phyloP scores from a whole-genome alignment of 192 early-diverging fungal species.

The Coemansia sp. region DNA sequence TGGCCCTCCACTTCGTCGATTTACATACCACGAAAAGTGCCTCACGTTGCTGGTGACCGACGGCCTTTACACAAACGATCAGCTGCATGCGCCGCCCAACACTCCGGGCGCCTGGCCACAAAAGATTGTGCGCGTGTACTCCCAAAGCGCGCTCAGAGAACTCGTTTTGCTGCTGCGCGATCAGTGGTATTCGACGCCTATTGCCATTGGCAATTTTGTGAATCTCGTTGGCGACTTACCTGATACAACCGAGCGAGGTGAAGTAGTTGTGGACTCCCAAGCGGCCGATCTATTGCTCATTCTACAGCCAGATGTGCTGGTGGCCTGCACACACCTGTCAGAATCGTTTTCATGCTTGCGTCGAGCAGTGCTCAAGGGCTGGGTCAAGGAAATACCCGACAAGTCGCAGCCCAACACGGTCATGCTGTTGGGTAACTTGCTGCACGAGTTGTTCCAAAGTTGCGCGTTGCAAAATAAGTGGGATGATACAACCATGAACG shows the following conservation, averaged over 20 bases:
- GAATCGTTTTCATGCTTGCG: slow-evolving; percentile 78
- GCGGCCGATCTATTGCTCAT: slow-evolving; percentile 55
- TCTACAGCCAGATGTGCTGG: slow-evolving; percentile 78
- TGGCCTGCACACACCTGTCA: slow-evolving; percentile 73
- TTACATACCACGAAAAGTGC: slow-evolving; percentile 31
- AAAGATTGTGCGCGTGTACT: slow-evolving; percentile 44
- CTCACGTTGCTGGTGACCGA: slow-evolving; percentile 39
- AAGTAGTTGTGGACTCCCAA: slow-evolving; percentile 59
- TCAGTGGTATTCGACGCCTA: slow-evolving; percentile 64
- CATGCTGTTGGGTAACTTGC: slow-evolving; percentile 75
- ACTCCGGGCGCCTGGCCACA: slow-evolving; percentile 16
- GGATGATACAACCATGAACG: slow-evolving; percentile 50
- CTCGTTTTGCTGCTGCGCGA: slow-evolving; percentile 59
- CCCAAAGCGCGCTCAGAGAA: slow-evolving; percentile 37
- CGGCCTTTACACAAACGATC: slow-evolving; percentile 19
- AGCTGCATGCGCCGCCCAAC: slow-evolving; percentile 4
- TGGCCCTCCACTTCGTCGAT: slow-evolving; percentile 3
- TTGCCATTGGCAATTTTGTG: slow-evolving; percentile 66
- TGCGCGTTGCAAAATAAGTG: slow-evolving; percentile 64
- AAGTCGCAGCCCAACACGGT: slow-evolving; percentile 55
- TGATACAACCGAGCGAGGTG: background rate
- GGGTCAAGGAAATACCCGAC: slow-evolving; percentile 51
- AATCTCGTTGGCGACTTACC: slow-evolving; percentile 40
- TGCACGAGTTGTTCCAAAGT: slow-evolving; percentile 81
- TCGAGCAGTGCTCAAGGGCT: slow-evolving; percentile 72